Percentiles rank a stretch among this genome's conserved stretches.
phyloP scores from a whole-genome alignment of 2,329 filamentous ascomycete species.

The Leptodontidium sp. region DNA sequence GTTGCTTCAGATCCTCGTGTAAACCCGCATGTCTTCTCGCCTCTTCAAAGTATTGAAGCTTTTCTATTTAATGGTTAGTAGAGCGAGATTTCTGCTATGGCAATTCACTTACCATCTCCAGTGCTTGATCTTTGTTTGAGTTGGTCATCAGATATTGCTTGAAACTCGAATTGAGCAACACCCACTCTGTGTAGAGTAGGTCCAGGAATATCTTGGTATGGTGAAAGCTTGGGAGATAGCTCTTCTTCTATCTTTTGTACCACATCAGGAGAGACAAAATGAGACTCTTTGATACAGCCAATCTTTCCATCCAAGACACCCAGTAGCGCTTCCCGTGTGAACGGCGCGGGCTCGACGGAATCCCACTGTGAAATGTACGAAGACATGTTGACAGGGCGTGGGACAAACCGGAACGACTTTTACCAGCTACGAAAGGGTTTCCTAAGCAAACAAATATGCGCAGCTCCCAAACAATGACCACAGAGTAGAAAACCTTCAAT shows the following conservation, averaged over 20 bases:
- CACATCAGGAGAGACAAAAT: conserved; percentile 14
- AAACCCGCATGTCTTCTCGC: no score
- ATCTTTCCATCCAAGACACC: conserved; percentile 9
- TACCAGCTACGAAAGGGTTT: neutral
- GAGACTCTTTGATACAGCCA: conserved; percentile 11
- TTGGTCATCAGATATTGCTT: neutral
- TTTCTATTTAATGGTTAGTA: no score
- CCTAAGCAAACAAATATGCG: neutral
- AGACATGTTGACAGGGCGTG: neutral
- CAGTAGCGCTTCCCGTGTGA: conserved; percentile 8
- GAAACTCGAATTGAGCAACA: conserved; percentile 12
- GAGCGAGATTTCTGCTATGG: no score
- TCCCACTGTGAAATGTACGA: conserved; percentile 18
- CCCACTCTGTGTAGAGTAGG: conserved; percentile 10
- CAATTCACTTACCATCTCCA: neutral
- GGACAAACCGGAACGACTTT: neutral
- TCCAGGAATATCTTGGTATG: conserved; percentile 15
- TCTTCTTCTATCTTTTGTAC: conserved; percentile 15
- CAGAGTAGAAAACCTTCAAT: neutral
- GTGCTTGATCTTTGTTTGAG: conserved; percentile 5
- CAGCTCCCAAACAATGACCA: neutral
- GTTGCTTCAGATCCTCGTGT: no score
- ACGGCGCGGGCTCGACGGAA: neutral
- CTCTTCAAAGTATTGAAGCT: no score
- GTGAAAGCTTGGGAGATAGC: conserved; percentile 12